phyloP scores from a whole-genome alignment of 208 protist species.

The Naegleria fowleri region DNA sequence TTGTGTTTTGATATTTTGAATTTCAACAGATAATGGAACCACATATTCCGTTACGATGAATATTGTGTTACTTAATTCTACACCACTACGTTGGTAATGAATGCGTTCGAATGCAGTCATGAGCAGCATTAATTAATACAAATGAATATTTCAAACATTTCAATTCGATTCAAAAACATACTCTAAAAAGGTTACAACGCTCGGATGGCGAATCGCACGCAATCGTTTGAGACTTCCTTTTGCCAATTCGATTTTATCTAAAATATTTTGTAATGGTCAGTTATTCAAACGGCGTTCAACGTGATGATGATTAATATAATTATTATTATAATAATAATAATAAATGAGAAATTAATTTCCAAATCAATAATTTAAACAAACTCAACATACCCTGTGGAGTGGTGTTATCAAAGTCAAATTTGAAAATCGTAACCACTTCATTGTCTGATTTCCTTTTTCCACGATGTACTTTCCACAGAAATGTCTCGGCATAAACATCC shows the following conservation, averaged over 20 bases:
- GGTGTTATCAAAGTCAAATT: background rate
- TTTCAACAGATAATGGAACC: background rate
- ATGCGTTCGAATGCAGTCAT: too few species aligned
- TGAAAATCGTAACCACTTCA: constrained; percentile 1
- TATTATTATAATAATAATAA: too few species aligned
- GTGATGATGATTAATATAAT: too few species aligned
- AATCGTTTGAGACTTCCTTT: background rate
- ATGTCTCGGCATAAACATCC: background rate
- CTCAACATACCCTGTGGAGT: background rate
- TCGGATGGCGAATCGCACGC: background rate
- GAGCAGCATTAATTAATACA: too few species aligned
- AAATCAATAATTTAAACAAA: too few species aligned
- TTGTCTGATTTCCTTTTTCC: background rate
- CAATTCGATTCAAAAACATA: too few species aligned
- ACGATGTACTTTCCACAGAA: background rate
- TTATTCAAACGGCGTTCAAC: background rate
- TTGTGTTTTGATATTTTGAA: background rate
- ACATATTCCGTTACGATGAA: constrained; percentile 22
- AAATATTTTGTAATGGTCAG: background rate
- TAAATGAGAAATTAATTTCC: too few species aligned
- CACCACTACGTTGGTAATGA: background rate
- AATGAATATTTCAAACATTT: background rate
- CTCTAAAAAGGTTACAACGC: background rate
- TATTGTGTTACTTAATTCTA: background rate
- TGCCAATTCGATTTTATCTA: background rate